Evolutionary conservation across 2,329 filamentous ascomycete species (phyloP).

Genomic region (Tolypocladium amazonense): DNA sequence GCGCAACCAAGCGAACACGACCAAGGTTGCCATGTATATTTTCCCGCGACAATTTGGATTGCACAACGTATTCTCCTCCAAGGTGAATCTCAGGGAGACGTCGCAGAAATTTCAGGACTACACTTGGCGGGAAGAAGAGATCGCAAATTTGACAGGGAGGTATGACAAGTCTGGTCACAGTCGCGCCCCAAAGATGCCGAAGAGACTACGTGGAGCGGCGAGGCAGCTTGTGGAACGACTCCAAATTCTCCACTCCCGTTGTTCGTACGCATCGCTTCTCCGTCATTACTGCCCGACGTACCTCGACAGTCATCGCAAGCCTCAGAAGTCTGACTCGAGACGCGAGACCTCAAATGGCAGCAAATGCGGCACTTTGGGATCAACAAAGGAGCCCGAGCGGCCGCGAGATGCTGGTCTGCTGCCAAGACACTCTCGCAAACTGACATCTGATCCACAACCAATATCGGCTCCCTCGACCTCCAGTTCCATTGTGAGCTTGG

Average conservation of each 20-base stretch:
- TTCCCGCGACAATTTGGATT: conserved; percentile 86
- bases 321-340: not conserved
- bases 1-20: conserved; percentile 35
- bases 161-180: conserved; percentile 5
- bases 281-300: conserved; percentile 65
- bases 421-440: conserved; percentile 2
- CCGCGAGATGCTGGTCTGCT: not conserved
- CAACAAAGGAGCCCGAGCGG: not conserved
- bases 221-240: conserved; percentile 54
- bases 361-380: not conserved
- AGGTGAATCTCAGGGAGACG: conserved; percentile 53
- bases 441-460: conserved; percentile 1
- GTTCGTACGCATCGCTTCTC: conserved; percentile 70
- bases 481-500: conserved; percentile 50
- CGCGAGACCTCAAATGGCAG: not conserved
- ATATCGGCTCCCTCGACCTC: conserved; percentile 1
- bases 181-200: conserved; percentile 37
- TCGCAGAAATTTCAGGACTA: conserved; percentile 74
- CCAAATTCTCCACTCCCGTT: conserved; percentile 60
- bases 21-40: conserved; percentile 79
- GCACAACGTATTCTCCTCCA: conserved; percentile 82
- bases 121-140: conserved; percentile 75
- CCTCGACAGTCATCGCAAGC: conserved; percentile 11
- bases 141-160: conserved; percentile 26
- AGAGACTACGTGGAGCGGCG: conserved; percentile 54